phyloP scores from a whole-genome alignment of 257 asterid species.

The Gynochthodes officinalis region DNA sequence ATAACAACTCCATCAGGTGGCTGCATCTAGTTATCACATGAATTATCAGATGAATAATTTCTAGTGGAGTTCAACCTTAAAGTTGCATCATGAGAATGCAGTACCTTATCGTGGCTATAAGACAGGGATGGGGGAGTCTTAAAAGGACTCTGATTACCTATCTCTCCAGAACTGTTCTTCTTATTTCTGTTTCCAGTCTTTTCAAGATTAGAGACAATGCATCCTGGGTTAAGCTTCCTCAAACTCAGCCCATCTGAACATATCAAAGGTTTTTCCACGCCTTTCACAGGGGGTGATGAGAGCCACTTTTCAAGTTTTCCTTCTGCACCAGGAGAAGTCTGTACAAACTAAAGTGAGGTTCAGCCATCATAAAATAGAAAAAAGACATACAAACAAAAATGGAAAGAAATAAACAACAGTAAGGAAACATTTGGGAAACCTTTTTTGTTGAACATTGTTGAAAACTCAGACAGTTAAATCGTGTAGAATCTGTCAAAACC shows the following conservation, averaged over 20 bases:
- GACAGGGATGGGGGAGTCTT: conserved; percentile 88
- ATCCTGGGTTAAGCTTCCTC: conserved; percentile 27
- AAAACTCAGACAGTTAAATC: conserved; percentile 64
- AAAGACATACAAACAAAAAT: conserved; percentile 9
- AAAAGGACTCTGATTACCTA: conserved; percentile 69
- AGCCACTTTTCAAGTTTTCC: conserved; percentile 72
- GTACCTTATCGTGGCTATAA: conserved; percentile 69
- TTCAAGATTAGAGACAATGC: conserved; percentile 29
- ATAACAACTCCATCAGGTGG: conserved; percentile 41
- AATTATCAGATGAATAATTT: conserved; percentile 16
- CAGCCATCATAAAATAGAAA: conserved; percentile 8
- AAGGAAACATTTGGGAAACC: conserved; percentile 29
- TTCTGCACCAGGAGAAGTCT: conserved; percentile 50
- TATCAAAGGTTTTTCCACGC: conserved; percentile 43
- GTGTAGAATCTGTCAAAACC: conserved; percentile 75
- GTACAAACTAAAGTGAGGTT: conserved; percentile 27
- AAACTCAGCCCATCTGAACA: conserved; percentile 38
- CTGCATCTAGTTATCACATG: conserved; percentile 38
- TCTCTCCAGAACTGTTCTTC: conserved; percentile 38
- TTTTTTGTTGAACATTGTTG: conserved; percentile 64
- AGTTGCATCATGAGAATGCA: conserved; percentile 15
- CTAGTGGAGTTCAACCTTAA: conserved; percentile 14
- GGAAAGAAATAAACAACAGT: conserved; percentile 3
- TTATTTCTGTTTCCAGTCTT: conserved; percentile 28
- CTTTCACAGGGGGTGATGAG: conserved; percentile 61